Evolutionary conservation across 2,329 filamentous ascomycete genomes (phyloP), one percentile per base, ranked within the genome.

Genomic region (Neurospora sp.): DNA sequence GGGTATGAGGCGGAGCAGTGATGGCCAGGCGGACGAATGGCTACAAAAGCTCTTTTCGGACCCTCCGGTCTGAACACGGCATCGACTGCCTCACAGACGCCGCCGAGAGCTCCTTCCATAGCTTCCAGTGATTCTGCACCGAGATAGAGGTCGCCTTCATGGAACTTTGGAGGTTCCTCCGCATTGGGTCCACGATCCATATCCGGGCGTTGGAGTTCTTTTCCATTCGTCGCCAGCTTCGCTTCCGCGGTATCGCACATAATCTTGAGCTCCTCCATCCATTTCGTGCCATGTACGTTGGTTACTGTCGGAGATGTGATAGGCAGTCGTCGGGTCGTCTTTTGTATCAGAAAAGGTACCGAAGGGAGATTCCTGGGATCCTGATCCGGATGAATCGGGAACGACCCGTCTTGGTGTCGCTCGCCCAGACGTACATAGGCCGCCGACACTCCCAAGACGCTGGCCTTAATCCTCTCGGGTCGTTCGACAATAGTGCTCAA

Each of bases 71-170:
- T 84, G 75, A 98, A 96, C 3, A 98, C 90, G 0, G 88, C 84
- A 79, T 99, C 96, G 0, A 99, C 89, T 0, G 92, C 96, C 75
- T 99, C 96, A 76, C 94, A 95, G 0, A 98, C 92, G 33, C 94
- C 96, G 12, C 96, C 96, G 4, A 99, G 81, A 3, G 95, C 93
- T 12, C 95, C 94, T 78, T 99, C 91, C 72, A 99, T 90, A 0
- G 96, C 95, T 73, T 92, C 86, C 67, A 96, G 81, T 0, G 96
- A 98, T 76, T 97, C 93, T 0, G 89, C 82, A 75, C 93, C 97
- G 6, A 99, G 85, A 77, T 98, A 99, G 0, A 99, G 82, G 79
- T 99, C 96, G 2, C 94, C 93, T 76, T 93, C 88, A 74, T 98
- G 94, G 19, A 98, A 85, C 71, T 89, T 85, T 33, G 85, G 81